Evolutionary conservation across 441 rosid genomes (phyloP), one percentile per base, ranked within the genome.

Genomic region (Dalechampia spathulata): DNA sequence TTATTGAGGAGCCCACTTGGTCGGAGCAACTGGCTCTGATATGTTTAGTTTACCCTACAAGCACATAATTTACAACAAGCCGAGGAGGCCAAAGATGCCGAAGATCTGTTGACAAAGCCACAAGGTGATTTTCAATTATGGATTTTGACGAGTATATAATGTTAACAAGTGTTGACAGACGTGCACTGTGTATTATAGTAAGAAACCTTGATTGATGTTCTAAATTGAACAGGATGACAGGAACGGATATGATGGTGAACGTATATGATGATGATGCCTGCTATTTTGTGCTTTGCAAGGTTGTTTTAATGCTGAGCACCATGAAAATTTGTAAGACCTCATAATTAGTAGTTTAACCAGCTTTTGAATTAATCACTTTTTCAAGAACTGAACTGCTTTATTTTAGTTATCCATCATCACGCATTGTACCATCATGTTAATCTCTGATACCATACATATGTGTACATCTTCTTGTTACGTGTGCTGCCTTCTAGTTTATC

Each of bases 81-180:
- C 23, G 12, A 19, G 42, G 26, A 32, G 26, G 27, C 28, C 57
- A 66, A 65, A 69, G 60, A 61, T 61, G 69, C 58, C 36, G 52
- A 46, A 62, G 58, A n/a, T 65, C 43, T 67, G 42, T 5, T 54
- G 73, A 60, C 74, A 62, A 65, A 66, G 62, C 55, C 68, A 52
- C 37, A 19, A 55, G 30, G 49, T 20, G 26, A 13, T 55, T 54
- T 61, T 55, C 65, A 46, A 54, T 27, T 49, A n/a, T 17, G 27
- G 32, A 28, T 12, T 17, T 38, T 36, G 37, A 42, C 3, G 10
- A 13, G 25, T 21, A 16, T 32, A 15, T n/a, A n/a, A 36, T 21
- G 21, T 3, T 11, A 39, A 32, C 11, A 51, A 32, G 16, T 32
- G 11, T 27, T 51, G 27, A 34, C 22, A 8, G 27, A 19, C 32